A percentile compares a stretch with the other conserved stretches of the same genome.
Conservation (phyloP, 164 flowering plant genomes). For the Vitis vinifera region DNA sequence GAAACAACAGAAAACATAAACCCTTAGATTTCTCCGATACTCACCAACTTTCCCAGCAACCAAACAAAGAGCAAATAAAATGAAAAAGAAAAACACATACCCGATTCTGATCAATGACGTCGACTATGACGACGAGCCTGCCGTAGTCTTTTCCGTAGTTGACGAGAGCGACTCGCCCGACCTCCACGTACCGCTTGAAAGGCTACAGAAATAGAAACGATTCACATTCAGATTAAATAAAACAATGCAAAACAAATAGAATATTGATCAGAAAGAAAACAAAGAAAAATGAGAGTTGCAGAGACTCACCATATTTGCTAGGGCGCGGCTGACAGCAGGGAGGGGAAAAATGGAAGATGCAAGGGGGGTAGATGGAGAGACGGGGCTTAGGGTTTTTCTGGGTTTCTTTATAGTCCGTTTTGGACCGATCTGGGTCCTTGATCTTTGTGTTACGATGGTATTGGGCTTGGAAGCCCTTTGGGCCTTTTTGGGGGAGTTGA, state of each 20-base stretch:
- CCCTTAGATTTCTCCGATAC: not conserved
- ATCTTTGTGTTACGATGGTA: too few species aligned
- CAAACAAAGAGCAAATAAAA: not conserved
- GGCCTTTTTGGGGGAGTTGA: too few species aligned
- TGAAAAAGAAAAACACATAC: slow-evolving; percentile 26
- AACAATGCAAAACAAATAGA: not conserved
- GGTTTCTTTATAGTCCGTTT: too few species aligned
- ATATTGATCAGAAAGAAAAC: too few species aligned
- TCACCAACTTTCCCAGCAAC: not conserved
- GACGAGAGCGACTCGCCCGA: slow-evolving; percentile 70
- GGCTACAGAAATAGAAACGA: slow-evolving; percentile 32
- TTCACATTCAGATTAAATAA: not conserved
- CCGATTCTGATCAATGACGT: slow-evolving; percentile 77
- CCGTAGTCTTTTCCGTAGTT: slow-evolving; percentile 78
- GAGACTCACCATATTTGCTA: not conserved
- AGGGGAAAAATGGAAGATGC: not conserved
- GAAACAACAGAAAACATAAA: too few species aligned
- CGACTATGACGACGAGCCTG: slow-evolving; percentile 74
- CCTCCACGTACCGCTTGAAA: slow-evolving; percentile 81
- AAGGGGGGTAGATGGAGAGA: too few species aligned
- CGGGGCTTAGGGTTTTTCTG: too few species aligned
- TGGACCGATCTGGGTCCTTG: too few species aligned
- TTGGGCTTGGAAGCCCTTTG: too few species aligned
- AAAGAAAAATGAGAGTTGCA: not conserved
- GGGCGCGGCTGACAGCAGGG: too few species aligned